phyloP scores from a whole-genome alignment of 2,329 filamentous ascomycete genomes.

The Trichophyton simii region DNA sequence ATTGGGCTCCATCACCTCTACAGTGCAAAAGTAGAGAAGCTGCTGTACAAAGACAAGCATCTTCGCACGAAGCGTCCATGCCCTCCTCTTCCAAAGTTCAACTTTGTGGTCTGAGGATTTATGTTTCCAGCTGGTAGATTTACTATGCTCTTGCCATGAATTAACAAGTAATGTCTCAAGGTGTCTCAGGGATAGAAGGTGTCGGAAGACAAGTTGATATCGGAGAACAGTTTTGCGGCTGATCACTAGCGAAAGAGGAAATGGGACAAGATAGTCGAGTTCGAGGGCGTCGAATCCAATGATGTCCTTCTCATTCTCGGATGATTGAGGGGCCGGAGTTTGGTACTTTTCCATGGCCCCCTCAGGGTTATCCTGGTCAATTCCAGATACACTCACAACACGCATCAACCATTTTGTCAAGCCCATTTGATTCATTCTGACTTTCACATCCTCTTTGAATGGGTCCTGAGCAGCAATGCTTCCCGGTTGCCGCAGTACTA shows the following conservation, averaged over 20 bases:
- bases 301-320: constrained; percentile 69
- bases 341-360: constrained; percentile 57
- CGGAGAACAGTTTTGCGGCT: constrained; percentile 93
- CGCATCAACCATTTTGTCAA: constrained; percentile 90
- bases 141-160: constrained; percentile 83
- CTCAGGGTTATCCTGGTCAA: constrained; percentile 65
- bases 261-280: constrained; percentile 87
- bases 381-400: constrained; percentile 90
- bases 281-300: constrained; percentile 85
- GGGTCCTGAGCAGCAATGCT: constrained; percentile 88
- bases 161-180: constrained; percentile 75
- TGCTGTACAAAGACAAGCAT: constrained; percentile 98
- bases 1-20: constrained; percentile 95
- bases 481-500: constrained; percentile 90
- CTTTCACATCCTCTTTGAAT: constrained; percentile 96
- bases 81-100: constrained; percentile 83
- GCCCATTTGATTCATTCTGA: constrained; percentile 90
- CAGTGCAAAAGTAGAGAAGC: constrained; percentile 88
- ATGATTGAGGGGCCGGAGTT: constrained; percentile 52
- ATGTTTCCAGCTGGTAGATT: constrained; percentile 69
- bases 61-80: constrained; percentile 79
- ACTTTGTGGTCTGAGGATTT: constrained; percentile 59
- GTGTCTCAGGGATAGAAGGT: constrained; percentile 77
- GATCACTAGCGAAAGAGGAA: constrained; percentile 88
- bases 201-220: constrained; percentile 92